phyloP scores from a whole-genome alignment of 441 rosid genomes.

The Brassica hybrid region DNA sequence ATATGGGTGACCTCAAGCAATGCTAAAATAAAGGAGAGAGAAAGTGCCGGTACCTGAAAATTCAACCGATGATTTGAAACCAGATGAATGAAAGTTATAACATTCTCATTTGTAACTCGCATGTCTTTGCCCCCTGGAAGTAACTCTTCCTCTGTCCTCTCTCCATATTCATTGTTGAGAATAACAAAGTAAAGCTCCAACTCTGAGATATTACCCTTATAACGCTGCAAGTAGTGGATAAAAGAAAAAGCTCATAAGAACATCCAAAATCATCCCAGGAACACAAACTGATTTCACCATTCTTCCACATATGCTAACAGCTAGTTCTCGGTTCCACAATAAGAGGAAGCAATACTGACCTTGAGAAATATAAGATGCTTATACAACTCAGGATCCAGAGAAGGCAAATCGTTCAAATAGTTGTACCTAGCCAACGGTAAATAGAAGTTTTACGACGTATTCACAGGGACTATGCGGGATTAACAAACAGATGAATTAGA shows the following conservation, averaged over 20 bases:
- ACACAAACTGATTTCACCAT: slow-evolving; percentile 5
- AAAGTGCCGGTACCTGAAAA: slow-evolving; percentile 64
- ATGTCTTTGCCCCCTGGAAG: slow-evolving; percentile 83
- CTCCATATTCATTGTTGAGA: slow-evolving; percentile 97
- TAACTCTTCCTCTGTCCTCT: slow-evolving; percentile 94
- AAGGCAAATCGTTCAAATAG: slow-evolving; percentile 95
- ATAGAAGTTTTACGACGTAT: slow-evolving; percentile 20
- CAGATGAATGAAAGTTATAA: slow-evolving; percentile 89
- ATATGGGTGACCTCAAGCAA: slow-evolving; percentile 22
- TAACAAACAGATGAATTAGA: slow-evolving; percentile 25
- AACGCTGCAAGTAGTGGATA: slow-evolving; percentile 62
- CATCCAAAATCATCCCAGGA: background rate
- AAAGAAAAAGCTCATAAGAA: background rate
- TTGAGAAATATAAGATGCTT: slow-evolving; percentile 96
- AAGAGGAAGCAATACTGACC: slow-evolving; percentile 52
- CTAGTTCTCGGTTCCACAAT: slow-evolving; percentile 29
- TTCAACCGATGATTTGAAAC: slow-evolving; percentile 97
- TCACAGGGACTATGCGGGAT: slow-evolving; percentile 13
- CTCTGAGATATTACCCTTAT: slow-evolving; percentile 76
- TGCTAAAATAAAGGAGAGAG: slow-evolving; percentile 16
- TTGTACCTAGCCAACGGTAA: slow-evolving; percentile 69
- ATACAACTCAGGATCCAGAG: slow-evolving; percentile 95
- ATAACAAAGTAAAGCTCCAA: slow-evolving; percentile 94
- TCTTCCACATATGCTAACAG: slow-evolving; percentile 16
- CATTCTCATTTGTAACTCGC: slow-evolving; percentile 90